Base-by-base conservation (phyloP, 2,329 filamentous ascomycete genomes). In the Gliomastix tumulicola region DNA sequence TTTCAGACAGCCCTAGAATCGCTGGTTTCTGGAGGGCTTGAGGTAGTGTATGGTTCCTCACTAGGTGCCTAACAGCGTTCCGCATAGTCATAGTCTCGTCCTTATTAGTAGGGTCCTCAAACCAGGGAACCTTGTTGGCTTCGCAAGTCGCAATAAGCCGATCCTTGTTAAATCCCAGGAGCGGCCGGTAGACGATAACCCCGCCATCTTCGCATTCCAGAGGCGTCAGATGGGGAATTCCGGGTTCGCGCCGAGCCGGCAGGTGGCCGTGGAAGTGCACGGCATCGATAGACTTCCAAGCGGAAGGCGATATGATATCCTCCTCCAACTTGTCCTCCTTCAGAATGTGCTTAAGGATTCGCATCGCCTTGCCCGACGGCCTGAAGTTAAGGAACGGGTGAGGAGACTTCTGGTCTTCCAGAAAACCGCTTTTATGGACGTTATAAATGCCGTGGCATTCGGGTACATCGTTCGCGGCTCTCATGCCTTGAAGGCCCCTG, bases 21-120 rank as follows among this genome's bases (percentile, higher is more conserved):
- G 76, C 67, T 0, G 71, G 63, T 37, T 79, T 78, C 42, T 76
- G 76, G 3, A 97, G 61, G 0, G 88, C 87, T 9, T 55, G 56
- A 1, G 92, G 90, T 5, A 97, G 62, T 4, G 56, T 51, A 40
- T 80, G 60, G 5, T 71, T 59, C 19, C 66, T 61, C 16, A 76
- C 68, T 30, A 94, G 56, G 54, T 83, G 65, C 21, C 90, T 77
- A 25, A 96, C 68, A 0, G 90, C 80, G 50, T 98, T 98, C 25
- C 92, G 76, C 31, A 71, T 61, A 0, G 92, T 95, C 40, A 94
- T 62, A 0, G 81, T 88, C 8, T 68, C 71, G 49, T 96, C 84
- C 13, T 68, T 58, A 51, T 98, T 98, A 3, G 89, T 96, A 30
- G 68, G 63, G 54, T 98, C 92, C 54, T 92, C 86, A 44, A 88